Evolutionary conservation across 306 rosid genomes (phyloP).

Genomic region (cucumber (Cucumis sativus)): Cucumber_9930_V3 NC_026658.2:5820501-5821000

Average conservation of each 20-base stretch:
- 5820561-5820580: constrained; percentile 28
- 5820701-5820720: constrained; percentile 41
- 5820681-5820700: constrained; percentile 62
- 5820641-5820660: constrained; percentile 28
- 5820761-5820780: constrained; percentile 28
- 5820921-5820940: not conserved
- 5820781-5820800: constrained; percentile 35
- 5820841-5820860: constrained; percentile 50
- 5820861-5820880: not conserved
- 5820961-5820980: not conserved
- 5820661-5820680: constrained; percentile 34
- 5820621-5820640: constrained; percentile 37
- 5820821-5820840: constrained; percentile 59
- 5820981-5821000: not conserved
- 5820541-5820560: constrained; percentile 14
- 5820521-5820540: not conserved
- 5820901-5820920: not conserved
- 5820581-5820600: constrained; percentile 31
- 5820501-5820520: constrained; percentile 4
- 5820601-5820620: constrained; percentile 40
- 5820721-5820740: constrained; percentile 66
- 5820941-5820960: not conserved
- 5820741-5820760: constrained; percentile 55
- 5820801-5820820: constrained; percentile 44
- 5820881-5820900: not conserved